These are phyloP conservation scores for Aureobasidium subglaciale DNA, from an alignment of 2,329 filamentous ascomycete genomes.

Conservation along the genomic window DNA sequence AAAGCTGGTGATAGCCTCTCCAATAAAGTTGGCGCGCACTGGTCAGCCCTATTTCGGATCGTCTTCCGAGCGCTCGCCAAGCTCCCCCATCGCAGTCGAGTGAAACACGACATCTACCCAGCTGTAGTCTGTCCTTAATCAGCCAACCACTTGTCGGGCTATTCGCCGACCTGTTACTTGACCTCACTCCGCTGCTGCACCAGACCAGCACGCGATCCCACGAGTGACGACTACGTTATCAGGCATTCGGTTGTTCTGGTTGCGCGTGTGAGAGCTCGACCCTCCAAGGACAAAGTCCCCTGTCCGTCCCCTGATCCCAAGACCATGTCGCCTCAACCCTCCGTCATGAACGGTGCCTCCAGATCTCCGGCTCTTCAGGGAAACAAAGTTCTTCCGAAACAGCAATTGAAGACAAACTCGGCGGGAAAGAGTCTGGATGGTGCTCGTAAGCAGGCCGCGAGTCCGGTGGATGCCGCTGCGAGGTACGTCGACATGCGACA, in stretches of 20 bases:
- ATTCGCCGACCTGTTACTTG: slow-evolving; percentile 5
- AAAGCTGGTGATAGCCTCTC: slow-evolving; percentile 5
- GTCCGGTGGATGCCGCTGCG: slow-evolving; percentile 47
- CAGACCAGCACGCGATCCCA: not conserved
- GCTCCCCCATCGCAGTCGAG: slow-evolving; percentile 10
- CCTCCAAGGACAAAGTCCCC: not conserved
- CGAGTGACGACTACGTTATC: slow-evolving; percentile 4
- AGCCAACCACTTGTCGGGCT: slow-evolving; percentile 11
- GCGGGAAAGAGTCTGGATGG: slow-evolving; percentile 45
- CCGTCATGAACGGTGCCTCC: slow-evolving; percentile 23
- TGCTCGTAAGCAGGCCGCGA: slow-evolving; percentile 49
- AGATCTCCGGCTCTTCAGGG: slow-evolving; percentile 14
- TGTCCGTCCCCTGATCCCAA: slow-evolving; percentile 6
- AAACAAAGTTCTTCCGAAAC: slow-evolving; percentile 21
- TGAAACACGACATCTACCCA: slow-evolving; percentile 14
- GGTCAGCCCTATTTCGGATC: slow-evolving; percentile 3
- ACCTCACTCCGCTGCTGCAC: slow-evolving; percentile 6
- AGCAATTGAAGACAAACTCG: slow-evolving; percentile 45
- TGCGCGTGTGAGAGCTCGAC: slow-evolving; percentile 30
- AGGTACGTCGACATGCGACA: slow-evolving; percentile 40
- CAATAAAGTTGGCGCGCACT: not conserved
- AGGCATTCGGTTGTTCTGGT: slow-evolving; percentile 20
- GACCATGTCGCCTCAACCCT: slow-evolving; percentile 24
- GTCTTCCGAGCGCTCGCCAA: slow-evolving; percentile 5
- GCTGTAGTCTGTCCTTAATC: slow-evolving; percentile 11